These are phyloP conservation scores for Gentiana straminea DNA, from an alignment of 257 asterid species.

Conservation along the genomic window DNA sequence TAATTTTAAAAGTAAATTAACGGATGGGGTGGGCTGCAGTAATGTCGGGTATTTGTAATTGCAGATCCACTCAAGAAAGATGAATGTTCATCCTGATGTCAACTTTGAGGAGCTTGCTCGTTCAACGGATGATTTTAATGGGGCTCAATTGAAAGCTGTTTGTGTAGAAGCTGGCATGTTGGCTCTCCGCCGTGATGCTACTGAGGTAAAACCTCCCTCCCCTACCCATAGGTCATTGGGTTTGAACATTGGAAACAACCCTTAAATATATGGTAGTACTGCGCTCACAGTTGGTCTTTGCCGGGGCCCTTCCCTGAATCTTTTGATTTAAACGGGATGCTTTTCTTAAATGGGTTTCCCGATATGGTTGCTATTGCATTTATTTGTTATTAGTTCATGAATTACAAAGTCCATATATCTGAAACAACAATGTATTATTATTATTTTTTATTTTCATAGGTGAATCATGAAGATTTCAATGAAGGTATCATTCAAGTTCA, in stretches of 20 bases:
- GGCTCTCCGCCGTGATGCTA: slow-evolving; percentile 95
- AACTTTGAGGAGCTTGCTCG: slow-evolving; percentile 99
- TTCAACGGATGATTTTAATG: slow-evolving; percentile 91
- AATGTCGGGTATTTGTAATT: background rate
- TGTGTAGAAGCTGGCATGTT: slow-evolving; percentile 98
- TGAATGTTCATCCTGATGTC: slow-evolving; percentile 94
- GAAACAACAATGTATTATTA: too few relatives aligned
- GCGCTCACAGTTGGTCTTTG: too few relatives aligned
- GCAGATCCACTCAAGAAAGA: slow-evolving; percentile 94
- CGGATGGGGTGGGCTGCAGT: too few relatives aligned
- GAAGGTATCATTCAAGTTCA: slow-evolving; percentile 97
- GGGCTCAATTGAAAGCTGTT: slow-evolving; percentile 95
- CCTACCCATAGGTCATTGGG: background rate
- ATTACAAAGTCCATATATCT: too few relatives aligned
- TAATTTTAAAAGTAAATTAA: too few relatives aligned
- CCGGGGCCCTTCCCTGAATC: too few relatives aligned
- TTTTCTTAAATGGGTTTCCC: too few relatives aligned
- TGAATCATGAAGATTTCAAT: slow-evolving; percentile 88
- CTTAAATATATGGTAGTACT: too few relatives aligned
- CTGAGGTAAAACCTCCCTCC: slow-evolving; percentile 47
- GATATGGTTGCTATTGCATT: too few relatives aligned
- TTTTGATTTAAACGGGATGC: too few relatives aligned
- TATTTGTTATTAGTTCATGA: too few relatives aligned
- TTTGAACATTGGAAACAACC: too few relatives aligned
- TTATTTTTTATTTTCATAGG: slow-evolving; percentile 25